Percentiles rank a stretch among this genome's conserved stretches.
Evolutionary conservation across 2,329 filamentous ascomycete species (phyloP).

Genomic region (Neonectria magnoliae): DNA sequence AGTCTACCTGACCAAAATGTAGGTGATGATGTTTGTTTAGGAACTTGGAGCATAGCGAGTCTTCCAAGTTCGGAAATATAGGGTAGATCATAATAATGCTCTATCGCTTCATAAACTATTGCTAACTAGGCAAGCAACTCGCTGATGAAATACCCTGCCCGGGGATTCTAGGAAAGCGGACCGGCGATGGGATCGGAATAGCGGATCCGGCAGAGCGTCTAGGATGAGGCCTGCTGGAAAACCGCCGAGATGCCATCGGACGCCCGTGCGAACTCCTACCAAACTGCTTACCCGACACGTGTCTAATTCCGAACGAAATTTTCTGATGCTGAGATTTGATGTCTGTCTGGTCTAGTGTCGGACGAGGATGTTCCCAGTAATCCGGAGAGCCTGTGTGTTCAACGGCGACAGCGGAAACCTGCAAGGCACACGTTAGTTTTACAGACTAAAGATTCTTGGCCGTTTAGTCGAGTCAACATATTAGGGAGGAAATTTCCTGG

Average conservation of each 20-base stretch:
- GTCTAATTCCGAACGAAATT: conserved; percentile 26
- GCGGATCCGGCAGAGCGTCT: conserved; percentile 27
- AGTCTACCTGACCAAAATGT: too few relatives aligned
- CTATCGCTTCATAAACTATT: neutral
- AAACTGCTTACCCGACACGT: conserved; percentile 34
- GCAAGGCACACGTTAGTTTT: neutral
- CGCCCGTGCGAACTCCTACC: conserved; percentile 8
- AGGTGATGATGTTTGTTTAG: too few relatives aligned
- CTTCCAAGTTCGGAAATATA: too few relatives aligned
- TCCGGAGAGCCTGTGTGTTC: conserved; percentile 5
- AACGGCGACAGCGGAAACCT: neutral
- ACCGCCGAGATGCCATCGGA: conserved; percentile 10
- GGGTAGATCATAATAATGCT: too few relatives aligned
- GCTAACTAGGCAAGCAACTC: conserved; percentile 23
- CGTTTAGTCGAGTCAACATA: neutral
- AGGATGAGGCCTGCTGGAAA: conserved; percentile 24
- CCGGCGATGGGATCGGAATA: conserved; percentile 35
- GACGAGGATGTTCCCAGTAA: conserved; percentile 34
- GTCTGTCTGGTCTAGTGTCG: neutral
- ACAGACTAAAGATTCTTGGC: neutral
- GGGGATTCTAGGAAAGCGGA: conserved; percentile 27
- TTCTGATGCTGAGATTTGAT: conserved; percentile 20
- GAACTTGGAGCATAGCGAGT: too few relatives aligned
- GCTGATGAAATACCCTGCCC: conserved; percentile 16
- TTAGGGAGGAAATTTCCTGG: neutral